phyloP scores from a whole-genome alignment of 495 filamentous ascomycete genomes.

The Xylaria venustula region DNA sequence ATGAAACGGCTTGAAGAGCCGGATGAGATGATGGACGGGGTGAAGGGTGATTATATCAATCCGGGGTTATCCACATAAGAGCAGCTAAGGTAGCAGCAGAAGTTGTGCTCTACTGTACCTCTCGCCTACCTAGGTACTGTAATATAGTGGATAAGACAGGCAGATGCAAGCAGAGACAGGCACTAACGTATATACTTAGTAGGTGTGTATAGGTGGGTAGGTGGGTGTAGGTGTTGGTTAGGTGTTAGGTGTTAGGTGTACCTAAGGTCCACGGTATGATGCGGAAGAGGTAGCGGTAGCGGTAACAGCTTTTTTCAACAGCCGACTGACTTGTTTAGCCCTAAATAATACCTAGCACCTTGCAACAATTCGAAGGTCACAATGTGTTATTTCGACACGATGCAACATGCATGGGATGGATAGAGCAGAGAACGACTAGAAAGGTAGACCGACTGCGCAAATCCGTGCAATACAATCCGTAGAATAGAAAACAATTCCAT shows the following conservation, averaged over 20 bases:
- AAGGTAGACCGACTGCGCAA: not conserved
- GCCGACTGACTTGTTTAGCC: no score
- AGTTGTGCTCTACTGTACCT: no score
- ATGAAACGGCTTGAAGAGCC: slow-evolving; percentile 13
- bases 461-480: slow-evolving; percentile 19
- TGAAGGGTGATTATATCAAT: slow-evolving; percentile 19
- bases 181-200: no score
- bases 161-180: not conserved
- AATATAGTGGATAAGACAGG: not conserved
- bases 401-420: no score
- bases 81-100: not conserved
- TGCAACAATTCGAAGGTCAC: not conserved
- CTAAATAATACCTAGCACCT: no score
- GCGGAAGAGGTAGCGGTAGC: no score
- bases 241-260: no score
- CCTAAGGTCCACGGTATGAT: no score
- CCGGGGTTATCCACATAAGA: slow-evolving; percentile 18
- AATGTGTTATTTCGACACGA: slow-evolving; percentile 6
- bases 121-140: no score
- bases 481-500: slow-evolving; percentile 20
- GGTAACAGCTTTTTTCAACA: no score
- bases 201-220: not conserved
- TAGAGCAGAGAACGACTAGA: no score
- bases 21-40: not conserved
- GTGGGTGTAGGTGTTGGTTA: not conserved